Evolutionary conservation across 352 stramenopile genomes (phyloP), one percentile per base, ranked within the genome.

Genomic region (Globisporangium uncinulatum): DNA sequence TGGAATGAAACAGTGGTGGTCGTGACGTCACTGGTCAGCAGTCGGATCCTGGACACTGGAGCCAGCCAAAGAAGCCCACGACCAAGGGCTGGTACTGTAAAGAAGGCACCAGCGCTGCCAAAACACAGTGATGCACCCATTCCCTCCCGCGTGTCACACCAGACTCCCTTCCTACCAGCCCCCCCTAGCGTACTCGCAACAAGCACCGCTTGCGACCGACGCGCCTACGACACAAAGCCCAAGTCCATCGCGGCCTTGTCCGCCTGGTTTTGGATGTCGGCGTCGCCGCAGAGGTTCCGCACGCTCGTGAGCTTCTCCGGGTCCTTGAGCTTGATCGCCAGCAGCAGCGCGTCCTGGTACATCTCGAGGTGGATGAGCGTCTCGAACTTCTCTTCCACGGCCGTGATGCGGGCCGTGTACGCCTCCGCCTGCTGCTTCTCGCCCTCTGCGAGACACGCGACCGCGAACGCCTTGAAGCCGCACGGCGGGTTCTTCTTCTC

Each of bases 401-500:
- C 71, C 37, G 83, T 93, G 56, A 93, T 93, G 13, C 83, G 81
- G 6, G 81, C 70, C 24, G 83, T 90, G 66, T 93, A 93, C 31
- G 70, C 76, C 63, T 93, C 83, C n/a, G 83, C 83, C 66, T 90
- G 79, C 47, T 83, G 66, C 65, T 91, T 91, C 57, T 93, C 83
- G 37, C 81, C 83, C 31, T 89, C 68, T 34, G 74, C 77, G 2
- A 93, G 66, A 62, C 83, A 93, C 29, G 80, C 83, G 36, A 93
- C 82, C 0, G 83, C 83, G 57, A 93, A 93, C 6, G 81, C 81
- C 65, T 93, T 93, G 66, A 93, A 93, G 1, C 83, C 83, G 32
- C 83, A 93, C 34, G 83, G 83, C 17, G 83, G 83, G 14, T 70
- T 91, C 69, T 93, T 93, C 74, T 91, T 91, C 63, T 93, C 83